phyloP scores from a whole-genome alignment of 2,329 filamentous ascomycete genomes.

The Colletotrichum liriopes region DNA sequence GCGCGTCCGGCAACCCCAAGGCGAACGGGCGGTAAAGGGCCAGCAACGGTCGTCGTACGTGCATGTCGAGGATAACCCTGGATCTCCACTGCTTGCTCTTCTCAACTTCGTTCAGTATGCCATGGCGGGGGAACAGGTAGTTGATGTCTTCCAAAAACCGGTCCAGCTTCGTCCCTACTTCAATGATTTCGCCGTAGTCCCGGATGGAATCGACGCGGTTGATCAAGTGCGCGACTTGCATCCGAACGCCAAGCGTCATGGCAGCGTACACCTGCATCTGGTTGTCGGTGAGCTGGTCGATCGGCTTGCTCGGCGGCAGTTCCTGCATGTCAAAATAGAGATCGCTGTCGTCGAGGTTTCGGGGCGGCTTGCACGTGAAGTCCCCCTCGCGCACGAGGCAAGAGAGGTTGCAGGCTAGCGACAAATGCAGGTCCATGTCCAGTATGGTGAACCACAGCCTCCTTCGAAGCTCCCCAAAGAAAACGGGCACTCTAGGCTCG shows the following conservation, averaged over 20 bases:
- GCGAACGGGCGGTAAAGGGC: slow-evolving; percentile 70
- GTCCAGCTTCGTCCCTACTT: slow-evolving; percentile 68
- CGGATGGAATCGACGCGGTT: slow-evolving; percentile 66
- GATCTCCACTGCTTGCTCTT: slow-evolving; percentile 68
- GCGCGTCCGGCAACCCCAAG: slow-evolving; percentile 65
- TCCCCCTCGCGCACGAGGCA: slow-evolving; percentile 67
- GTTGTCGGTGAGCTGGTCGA: slow-evolving; percentile 67
- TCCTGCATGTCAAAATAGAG: slow-evolving; percentile 64
- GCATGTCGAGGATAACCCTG: slow-evolving; percentile 68
- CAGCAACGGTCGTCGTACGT: slow-evolving; percentile 66
- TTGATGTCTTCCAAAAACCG: slow-evolving; percentile 69
- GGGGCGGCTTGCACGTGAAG: slow-evolving; percentile 67
- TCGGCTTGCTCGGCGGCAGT: slow-evolving; percentile 64
- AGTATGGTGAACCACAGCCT: slow-evolving; percentile 71
- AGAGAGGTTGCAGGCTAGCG: slow-evolving; percentile 67
- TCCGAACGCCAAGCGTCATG: slow-evolving; percentile 64
- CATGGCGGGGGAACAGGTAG: slow-evolving; percentile 65
- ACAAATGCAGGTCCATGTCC: slow-evolving; percentile 71
- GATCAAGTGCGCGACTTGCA: slow-evolving; percentile 66
- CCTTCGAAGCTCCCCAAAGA: slow-evolving; percentile 68
- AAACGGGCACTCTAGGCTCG: slow-evolving; percentile 63
- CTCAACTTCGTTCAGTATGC: slow-evolving; percentile 58
- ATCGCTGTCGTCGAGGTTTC: slow-evolving; percentile 68
- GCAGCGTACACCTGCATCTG: slow-evolving; percentile 70
- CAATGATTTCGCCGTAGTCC: slow-evolving; percentile 69